Conservation (phyloP, 768 basidiomycete species). For the Sistotremastrum niveocremeum region DNA sequence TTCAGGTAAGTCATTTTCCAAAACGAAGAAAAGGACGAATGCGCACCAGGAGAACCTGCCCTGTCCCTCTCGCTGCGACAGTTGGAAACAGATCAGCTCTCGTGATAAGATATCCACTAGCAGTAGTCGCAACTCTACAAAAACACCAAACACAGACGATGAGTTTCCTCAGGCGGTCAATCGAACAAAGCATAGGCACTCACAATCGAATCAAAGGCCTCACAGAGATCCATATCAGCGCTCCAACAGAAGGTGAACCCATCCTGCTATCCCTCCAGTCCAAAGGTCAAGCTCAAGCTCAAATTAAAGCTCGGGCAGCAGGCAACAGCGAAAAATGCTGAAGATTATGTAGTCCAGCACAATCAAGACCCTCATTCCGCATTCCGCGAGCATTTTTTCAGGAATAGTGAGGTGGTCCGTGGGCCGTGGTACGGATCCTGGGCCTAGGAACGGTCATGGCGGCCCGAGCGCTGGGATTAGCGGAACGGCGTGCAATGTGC, state of each 20-base stretch:
- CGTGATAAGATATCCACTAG: constrained; percentile 42
- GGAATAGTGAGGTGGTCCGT: too few species aligned
- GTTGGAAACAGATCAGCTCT: constrained; percentile 47
- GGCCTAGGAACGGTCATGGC: too few species aligned
- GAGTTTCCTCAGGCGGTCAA: neutral
- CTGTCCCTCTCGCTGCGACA: constrained; percentile 43
- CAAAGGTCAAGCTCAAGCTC: too few species aligned
- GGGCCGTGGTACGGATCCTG: too few species aligned
- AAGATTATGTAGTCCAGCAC: too few species aligned
- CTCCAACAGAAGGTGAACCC: constrained; percentile 20
- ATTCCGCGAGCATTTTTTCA: too few species aligned
- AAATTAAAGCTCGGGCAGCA: too few species aligned
- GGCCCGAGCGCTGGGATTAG: too few species aligned
- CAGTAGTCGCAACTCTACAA: constrained; percentile 37
- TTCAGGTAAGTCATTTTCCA: neutral
- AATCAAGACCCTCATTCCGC: too few species aligned
- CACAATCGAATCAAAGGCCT: constrained; percentile 49
- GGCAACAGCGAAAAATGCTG: too few species aligned
- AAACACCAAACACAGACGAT: constrained; percentile 2
- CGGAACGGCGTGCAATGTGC: too few species aligned
- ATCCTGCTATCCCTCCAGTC: neutral
- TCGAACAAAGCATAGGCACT: constrained; percentile 10
- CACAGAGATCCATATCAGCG: constrained; percentile 49
- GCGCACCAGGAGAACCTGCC: constrained; percentile 44
- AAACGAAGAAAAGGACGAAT: neutral